Base-by-base conservation (phyloP, 2,329 filamentous ascomycete genomes). In the Incumbomyces delicatus region DNA sequence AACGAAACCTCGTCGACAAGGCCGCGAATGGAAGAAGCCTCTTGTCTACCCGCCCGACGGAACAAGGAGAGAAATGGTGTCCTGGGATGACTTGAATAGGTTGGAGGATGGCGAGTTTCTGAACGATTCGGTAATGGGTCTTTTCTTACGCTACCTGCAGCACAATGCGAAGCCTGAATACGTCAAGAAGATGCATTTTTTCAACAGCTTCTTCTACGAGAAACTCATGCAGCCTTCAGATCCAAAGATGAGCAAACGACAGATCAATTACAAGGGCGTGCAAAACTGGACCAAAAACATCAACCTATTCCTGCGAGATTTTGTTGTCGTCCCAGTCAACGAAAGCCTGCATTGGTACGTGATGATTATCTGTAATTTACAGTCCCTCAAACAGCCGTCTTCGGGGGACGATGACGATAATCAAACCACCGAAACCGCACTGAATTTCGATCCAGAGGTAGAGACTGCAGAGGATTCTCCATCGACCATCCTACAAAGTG, bases 111-210 rank as follows among this genome's bases (percentile, higher is more conserved):
- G 81, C 11, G 78, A 95, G 56, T 94, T 85, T 49, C 67, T 98
- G 36, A 98, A 98, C 60, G 92, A 98, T 67, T 95, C 87, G 58
- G 69, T 98, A 22, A 85, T 98, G 55, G 81, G 78, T 42, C 95
- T 95, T 61, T 95, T 94, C 60, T 72, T 95, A 46, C 80, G 83
- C 27, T 85, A 81, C 55, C 68, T 90, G 5, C 80, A 89, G 59
- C 74, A 79, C 52, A 64, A 69, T 33, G 68, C 73, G 10, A 70
- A 73, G 1, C 73, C 77, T 1, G 69, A 78, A 38, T 56, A 81
- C 3, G 68, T 80, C 0, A 70, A 78, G 49, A 78, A 80, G 43
- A 79, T 94, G 2, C 87, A 94, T 61, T 85, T 95, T 56, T 90
- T 94, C 70, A 96, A 89, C 61, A 92, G 87, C 6, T 95, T 87